Conservation (phyloP, 2,329 filamentous ascomycete genomes). For the Colletotrichum sp. region DNA sequence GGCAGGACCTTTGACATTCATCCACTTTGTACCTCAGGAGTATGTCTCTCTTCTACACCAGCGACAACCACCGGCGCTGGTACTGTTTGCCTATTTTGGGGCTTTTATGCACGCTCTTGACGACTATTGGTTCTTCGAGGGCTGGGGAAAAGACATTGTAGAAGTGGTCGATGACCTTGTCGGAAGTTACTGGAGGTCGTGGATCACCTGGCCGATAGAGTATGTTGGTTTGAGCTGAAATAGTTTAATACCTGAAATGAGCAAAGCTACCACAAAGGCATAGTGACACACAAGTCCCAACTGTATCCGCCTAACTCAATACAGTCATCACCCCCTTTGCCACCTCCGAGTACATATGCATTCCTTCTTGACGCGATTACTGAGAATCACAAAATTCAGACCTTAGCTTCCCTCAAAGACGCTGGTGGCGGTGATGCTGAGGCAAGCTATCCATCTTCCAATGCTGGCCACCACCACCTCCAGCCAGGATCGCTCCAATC, state of each 20-base stretch:
- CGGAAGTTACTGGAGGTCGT: constrained; percentile 22
- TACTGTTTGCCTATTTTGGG: constrained; percentile 24
- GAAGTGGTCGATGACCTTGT: constrained; percentile 22
- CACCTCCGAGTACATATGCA: not conserved
- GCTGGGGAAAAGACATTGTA: constrained; percentile 24
- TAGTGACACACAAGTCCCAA: not conserved
- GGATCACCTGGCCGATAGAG: constrained; percentile 15
- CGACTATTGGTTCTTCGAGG: constrained; percentile 21
- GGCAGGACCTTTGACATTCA: constrained; percentile 22
- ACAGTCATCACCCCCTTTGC: not conserved
- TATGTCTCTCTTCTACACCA: constrained; percentile 26
- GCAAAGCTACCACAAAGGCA: not conserved
- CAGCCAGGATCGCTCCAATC: not conserved
- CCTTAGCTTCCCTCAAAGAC: not conserved
- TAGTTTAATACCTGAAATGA: too few relatives aligned
- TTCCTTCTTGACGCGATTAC: not conserved
- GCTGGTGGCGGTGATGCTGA: not conserved
- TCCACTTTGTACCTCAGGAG: constrained; percentile 17
- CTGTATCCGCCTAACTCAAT: not conserved
- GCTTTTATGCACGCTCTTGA: constrained; percentile 13
- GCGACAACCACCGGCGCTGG: constrained; percentile 22
- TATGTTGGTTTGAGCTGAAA: not conserved
- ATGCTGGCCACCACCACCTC: not conserved
- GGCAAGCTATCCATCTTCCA: not conserved
- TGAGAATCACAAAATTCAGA: not conserved